phyloP scores from a whole-genome alignment of 257 asterid species.

The Salvia splendens region DNA sequence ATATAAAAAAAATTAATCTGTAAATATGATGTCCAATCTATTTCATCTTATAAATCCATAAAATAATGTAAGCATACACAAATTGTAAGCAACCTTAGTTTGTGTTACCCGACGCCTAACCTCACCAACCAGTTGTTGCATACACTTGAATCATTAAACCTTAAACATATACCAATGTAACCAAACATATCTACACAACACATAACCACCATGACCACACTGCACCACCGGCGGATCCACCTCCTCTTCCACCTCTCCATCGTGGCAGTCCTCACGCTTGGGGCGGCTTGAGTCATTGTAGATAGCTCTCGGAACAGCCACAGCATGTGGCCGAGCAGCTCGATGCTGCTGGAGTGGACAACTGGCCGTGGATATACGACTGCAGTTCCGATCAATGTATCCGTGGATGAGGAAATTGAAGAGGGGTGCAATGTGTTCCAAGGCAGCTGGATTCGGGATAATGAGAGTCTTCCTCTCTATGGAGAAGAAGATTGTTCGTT shows the following conservation, averaged over 20 bases:
- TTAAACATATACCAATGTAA: constrained; percentile 39
- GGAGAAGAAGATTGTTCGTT: constrained; percentile 68
- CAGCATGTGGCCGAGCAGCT: neutral
- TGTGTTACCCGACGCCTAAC: constrained; percentile 29
- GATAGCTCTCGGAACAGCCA: constrained; percentile 52
- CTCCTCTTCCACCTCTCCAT: constrained; percentile 61
- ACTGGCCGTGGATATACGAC: constrained; percentile 27
- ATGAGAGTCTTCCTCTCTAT: constrained; percentile 63
- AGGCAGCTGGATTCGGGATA: constrained; percentile 81
- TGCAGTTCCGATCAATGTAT: constrained; percentile 53
- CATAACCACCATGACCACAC: constrained; percentile 38
- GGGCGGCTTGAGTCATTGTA: constrained; percentile 53
- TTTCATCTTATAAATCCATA: neutral
- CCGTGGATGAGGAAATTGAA: constrained; percentile 55
- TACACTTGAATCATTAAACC: constrained; percentile 46
- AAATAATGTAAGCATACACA: neutral
- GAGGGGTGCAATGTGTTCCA: constrained; percentile 75
- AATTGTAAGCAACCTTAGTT: constrained; percentile 7
- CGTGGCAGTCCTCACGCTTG: constrained; percentile 56
- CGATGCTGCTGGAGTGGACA: constrained; percentile 16
- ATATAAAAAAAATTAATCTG: too few relatives aligned
- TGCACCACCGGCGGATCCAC: constrained; percentile 44
- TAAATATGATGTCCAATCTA: too few relatives aligned
- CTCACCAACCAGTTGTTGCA: constrained; percentile 58
- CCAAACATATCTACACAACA: constrained; percentile 22